Evolutionary conservation across 805 yeast genomes (phyloP).

Genomic region (Saccharomycopsis schoenii): DNA sequence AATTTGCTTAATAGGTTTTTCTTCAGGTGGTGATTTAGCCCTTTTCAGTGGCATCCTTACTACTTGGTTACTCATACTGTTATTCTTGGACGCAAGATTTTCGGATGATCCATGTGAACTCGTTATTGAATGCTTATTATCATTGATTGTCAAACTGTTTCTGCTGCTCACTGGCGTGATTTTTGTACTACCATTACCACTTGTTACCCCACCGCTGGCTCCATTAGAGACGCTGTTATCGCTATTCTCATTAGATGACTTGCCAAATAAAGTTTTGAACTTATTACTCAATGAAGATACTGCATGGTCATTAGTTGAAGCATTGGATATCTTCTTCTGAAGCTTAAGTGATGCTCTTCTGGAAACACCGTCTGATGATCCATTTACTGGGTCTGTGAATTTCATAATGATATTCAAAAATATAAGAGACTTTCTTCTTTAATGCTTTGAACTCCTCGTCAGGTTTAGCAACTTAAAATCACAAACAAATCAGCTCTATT

Average conservation of each 20-base stretch:
- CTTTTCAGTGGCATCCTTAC: neutral
- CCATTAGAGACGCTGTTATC: neutral
- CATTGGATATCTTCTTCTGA: neutral
- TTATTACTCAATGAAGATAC: slow-evolving; percentile 7
- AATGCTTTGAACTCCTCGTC: neutral
- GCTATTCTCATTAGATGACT: neutral
- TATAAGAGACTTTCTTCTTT: neutral
- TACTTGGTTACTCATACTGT: neutral
- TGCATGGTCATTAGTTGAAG: neutral
- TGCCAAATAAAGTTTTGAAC: slow-evolving; percentile 9
- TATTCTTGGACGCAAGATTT: neutral
- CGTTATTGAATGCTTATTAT: neutral
- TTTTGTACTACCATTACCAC: neutral
- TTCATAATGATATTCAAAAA: neutral
- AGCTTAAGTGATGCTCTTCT: neutral
- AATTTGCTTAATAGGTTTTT: neutral
- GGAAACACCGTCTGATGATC: neutral
- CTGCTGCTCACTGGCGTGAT: neutral
- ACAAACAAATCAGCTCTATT: too few relatives aligned
- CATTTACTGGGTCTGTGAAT: neutral
- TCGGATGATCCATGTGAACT: neutral
- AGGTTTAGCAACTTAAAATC: neutral
- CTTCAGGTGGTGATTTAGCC: neutral
- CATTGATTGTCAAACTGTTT: neutral
- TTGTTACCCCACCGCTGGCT: neutral